Evolutionary conservation across 1,284 basidiomycete species (phyloP), one percentile per base, ranked within the genome.

Genomic region (Cutaneotrichosporon arboriforme): DNA sequence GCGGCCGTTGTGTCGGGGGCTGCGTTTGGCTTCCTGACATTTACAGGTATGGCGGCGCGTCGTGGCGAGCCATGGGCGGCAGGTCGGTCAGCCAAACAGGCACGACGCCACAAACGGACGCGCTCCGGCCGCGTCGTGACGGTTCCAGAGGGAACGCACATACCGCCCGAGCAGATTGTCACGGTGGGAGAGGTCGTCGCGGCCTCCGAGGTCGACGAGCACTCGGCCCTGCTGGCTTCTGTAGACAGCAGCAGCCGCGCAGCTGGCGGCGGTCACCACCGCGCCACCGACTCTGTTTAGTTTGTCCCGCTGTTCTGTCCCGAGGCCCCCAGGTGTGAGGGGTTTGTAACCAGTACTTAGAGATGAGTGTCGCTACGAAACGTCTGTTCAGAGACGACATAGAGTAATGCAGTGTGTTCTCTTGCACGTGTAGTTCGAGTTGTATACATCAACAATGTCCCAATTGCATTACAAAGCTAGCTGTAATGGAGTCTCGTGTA

Each of bases 31-130:
- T 59, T 71, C 33, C 56, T 76, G 17, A 72, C 74, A 1, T 72
- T 70, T 50, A 73, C 73, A 1, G 74, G 70, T 34, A 44, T 73
- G n/a, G 67, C 72, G n/a, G 74, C 74, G 17, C 62, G 72, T 31
- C 67, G 69, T 26, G 74, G 74, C 17, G 64, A 70, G 57, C 65
- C 65, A 20, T 76, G 74, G 74, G 74, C 74, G 3, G 74, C 70
- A 1, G 74, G 74, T 8, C 68, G 67, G 43, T 71, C 69, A 3
- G 72, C 69, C 1, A 54, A 63, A 9, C 60, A 65, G 49, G 66
- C 68, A 1, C 60, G 66, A 10, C 57, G 68, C 49, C 72, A 76
- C 53, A 63, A 68, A 23, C 64, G 74, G 23, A 74, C 74, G 1
- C 63, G 67, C 18, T 73, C 69, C 1, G 74, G 74, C 8, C 56